These are phyloP conservation scores for Aspergillus spinulosporus DNA, from an alignment of 2,329 filamentous ascomycete species.

Conservation along the genomic window DNA sequence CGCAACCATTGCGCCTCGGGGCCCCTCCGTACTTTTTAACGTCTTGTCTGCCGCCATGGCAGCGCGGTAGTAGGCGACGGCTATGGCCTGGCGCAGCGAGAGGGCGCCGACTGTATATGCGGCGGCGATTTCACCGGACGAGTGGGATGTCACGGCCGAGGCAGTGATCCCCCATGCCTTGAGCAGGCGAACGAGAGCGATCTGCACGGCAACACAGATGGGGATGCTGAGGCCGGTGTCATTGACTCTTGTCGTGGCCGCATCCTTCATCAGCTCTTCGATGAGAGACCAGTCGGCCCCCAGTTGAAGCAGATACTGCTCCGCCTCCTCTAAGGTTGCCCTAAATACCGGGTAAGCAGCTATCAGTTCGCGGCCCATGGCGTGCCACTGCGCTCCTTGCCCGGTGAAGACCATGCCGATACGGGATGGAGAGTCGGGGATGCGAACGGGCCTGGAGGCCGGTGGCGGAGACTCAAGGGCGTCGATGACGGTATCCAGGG, in stretches of 20 bases:
- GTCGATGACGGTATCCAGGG: background rate
- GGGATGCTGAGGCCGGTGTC: slow-evolving; percentile 27
- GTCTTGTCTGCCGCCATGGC: background rate
- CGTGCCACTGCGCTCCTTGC: slow-evolving; percentile 37
- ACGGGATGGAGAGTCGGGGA: background rate
- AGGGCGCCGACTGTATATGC: slow-evolving; percentile 5
- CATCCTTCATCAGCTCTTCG: slow-evolving; percentile 4
- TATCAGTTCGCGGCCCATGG: slow-evolving; percentile 32
- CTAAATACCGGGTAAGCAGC: slow-evolving; percentile 16
- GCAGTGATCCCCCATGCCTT: slow-evolving; percentile 21
- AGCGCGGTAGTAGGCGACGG: background rate
- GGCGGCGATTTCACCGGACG: slow-evolving; percentile 32
- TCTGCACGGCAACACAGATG: slow-evolving; percentile 32
- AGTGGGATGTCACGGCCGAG: slow-evolving; percentile 28
- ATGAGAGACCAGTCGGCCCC: slow-evolving; percentile 10
- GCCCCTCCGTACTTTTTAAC: background rate
- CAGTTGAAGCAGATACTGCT: background rate
- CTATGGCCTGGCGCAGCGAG: background rate
- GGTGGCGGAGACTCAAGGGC: background rate
- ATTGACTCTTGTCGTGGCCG: slow-evolving; percentile 12
- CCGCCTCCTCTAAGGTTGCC: slow-evolving; percentile 8
- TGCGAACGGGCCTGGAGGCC: background rate
- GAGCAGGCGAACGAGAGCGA: slow-evolving; percentile 32
- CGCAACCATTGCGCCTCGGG: background rate
- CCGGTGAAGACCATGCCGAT: slow-evolving; percentile 36